phyloP scores from a whole-genome alignment of 2,329 filamentous ascomycete species.

The Dothideomycetes sp. region DNA sequence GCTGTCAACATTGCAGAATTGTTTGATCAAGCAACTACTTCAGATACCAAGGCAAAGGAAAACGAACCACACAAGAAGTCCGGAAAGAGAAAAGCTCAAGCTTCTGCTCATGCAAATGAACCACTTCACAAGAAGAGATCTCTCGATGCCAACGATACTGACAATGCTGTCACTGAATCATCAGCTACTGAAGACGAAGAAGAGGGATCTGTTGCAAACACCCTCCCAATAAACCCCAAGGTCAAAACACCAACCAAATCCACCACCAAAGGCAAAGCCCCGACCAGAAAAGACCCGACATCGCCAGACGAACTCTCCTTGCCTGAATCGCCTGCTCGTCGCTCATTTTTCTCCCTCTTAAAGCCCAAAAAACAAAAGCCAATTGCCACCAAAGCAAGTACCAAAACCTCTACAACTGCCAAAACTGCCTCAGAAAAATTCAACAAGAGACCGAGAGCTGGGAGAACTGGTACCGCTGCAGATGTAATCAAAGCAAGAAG shows the following conservation, averaged over 20 bases:
- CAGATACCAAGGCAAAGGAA: not conserved
- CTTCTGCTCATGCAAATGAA: not conserved
- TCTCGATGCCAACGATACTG: not conserved
- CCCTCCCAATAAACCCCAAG: not conserved
- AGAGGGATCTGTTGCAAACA: not conserved
- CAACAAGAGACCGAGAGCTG: too few relatives aligned
- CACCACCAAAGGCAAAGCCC: not conserved
- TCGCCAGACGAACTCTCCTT: conserved; percentile 2
- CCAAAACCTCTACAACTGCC: not conserved
- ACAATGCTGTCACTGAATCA: not conserved
- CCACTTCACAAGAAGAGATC: not conserved
- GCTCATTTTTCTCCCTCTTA: not conserved
- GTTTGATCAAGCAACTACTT: not conserved
- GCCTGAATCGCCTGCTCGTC: not conserved
- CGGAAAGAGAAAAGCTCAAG: not conserved
- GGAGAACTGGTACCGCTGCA: too few relatives aligned
- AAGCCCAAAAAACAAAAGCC: not conserved
- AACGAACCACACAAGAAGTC: not conserved
- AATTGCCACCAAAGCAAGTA: not conserved
- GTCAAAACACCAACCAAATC: not conserved
- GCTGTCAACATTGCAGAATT: not conserved
- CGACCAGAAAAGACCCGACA: not conserved
- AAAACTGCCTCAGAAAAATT: too few relatives aligned
- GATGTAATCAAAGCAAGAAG: too few relatives aligned
- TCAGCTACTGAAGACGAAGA: not conserved